These are phyloP conservation scores for Lolium perenne DNA, from an alignment of 176 grass and related monocot species.

Conservation along the genomic window DNA sequence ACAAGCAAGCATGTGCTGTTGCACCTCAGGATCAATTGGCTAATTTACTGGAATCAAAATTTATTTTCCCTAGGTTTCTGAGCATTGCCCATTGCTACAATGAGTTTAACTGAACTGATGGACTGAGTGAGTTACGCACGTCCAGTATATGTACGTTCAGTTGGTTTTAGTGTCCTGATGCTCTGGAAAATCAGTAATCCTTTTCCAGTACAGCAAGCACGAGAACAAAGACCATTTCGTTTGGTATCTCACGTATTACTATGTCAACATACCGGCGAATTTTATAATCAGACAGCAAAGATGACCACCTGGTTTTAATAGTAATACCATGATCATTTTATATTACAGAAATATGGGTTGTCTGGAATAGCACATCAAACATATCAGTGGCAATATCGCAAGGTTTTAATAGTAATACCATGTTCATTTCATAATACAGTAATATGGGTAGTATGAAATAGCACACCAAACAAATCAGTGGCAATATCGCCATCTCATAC, in stretches of 20 bases:
- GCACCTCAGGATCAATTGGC: constrained; percentile 9
- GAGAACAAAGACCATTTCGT: neutral
- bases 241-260: neutral
- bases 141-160: neutral
- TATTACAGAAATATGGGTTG: neutral
- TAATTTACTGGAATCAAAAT: constrained; percentile 1
- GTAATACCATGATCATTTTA: neutral
- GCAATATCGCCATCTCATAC: constrained; percentile 31
- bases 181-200: neutral
- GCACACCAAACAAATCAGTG: constrained; percentile 14
- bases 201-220: neutral
- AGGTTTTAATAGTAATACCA: neutral
- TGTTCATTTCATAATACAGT: neutral
- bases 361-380: constrained; percentile 23
- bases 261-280: neutral
- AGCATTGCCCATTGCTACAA: too few species aligned
- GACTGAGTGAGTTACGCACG: neutral
- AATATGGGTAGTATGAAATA: constrained; percentile 18
- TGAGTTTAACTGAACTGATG: too few species aligned
- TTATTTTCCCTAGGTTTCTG: neutral
- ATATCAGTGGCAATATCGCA: neutral
- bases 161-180: neutral
- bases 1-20: constrained; percentile 1
- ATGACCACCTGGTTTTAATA: neutral
- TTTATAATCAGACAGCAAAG: constrained; percentile 9